phyloP scores from a whole-genome alignment of 2,329 filamentous ascomycete genomes.

The Corniculantispora saksenae region DNA sequence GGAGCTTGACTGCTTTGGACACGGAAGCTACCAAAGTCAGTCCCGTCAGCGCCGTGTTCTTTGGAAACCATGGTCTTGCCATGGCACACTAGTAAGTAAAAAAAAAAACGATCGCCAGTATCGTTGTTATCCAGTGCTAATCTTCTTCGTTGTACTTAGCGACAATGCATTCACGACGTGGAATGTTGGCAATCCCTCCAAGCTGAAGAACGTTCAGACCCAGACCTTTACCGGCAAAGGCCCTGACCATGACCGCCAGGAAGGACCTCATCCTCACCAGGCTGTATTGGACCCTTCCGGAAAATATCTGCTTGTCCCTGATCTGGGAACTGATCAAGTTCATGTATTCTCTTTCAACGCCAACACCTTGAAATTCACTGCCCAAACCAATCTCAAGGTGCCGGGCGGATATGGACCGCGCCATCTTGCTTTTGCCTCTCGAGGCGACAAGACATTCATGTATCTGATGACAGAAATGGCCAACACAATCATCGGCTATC shows the following conservation, averaged over 20 bases:
- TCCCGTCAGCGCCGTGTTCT: conserved; percentile 46
- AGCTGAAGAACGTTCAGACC: conserved; percentile 38
- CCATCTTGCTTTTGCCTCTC: conserved; percentile 59
- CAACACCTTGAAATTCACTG: conserved; percentile 45
- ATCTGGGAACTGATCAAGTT: conserved; percentile 65
- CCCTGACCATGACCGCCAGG: conserved; percentile 47
- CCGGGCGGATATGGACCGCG: conserved; percentile 61
- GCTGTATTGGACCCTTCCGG: conserved; percentile 66
- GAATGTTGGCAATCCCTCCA: conserved; percentile 40
- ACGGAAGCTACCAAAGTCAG: conserved; percentile 37
- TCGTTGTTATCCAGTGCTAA: background rate
- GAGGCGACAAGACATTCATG: conserved; percentile 49
- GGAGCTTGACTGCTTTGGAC: conserved; percentile 40
- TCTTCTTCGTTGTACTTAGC: conserved; percentile 32
- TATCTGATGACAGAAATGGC: conserved; percentile 62
- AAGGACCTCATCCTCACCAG: conserved; percentile 63
- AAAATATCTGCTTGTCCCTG: conserved; percentile 62
- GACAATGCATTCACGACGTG: conserved; percentile 47
- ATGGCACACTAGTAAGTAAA: conserved; percentile 48
- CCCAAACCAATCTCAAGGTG: conserved; percentile 42
- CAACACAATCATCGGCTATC: conserved; percentile 57
- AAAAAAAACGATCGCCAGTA: background rate
- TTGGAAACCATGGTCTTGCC: conserved; percentile 40
- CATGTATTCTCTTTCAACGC: conserved; percentile 52
- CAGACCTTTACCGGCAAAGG: conserved; percentile 42